Percentiles rank a stretch among this genome's conserved stretches.
Evolutionary conservation across 1,284 basidiomycete genomes (phyloP).

Genomic region (Trametes pubescens): DNA sequence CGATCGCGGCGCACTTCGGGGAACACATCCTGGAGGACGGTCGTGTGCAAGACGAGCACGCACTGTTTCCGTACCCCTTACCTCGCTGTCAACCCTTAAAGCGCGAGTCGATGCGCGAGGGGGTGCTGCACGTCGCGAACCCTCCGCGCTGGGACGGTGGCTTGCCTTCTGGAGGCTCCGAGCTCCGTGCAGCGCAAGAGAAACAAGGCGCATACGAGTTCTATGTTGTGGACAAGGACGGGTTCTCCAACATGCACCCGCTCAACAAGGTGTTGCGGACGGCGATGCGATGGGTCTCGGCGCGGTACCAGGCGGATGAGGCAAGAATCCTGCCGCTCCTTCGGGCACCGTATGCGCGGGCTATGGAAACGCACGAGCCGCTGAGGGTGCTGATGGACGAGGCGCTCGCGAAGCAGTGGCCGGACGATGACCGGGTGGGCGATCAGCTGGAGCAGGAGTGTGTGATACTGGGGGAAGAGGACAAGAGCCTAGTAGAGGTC

Average conservation of each 20-base stretch:
- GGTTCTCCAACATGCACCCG: neutral
- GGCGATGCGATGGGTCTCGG: constrained; percentile 3
- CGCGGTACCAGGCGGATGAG: constrained; percentile 5
- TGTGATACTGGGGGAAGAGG: neutral
- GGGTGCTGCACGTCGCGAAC: neutral
- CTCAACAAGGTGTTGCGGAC: constrained; percentile 8
- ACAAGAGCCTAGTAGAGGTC: neutral
- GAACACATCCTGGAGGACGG: neutral
- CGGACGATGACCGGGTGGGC: constrained; percentile 10
- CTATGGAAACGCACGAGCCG: constrained; percentile 10
- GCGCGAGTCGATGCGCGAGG: neutral
- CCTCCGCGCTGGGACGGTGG: neutral
- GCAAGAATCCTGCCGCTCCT: neutral
- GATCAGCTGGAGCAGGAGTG: constrained; percentile 2
- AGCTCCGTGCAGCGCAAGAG: neutral
- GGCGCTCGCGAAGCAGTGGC: constrained; percentile 2
- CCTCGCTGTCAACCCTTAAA: neutral
- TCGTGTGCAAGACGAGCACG: neutral
- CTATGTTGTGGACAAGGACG: constrained; percentile 3
- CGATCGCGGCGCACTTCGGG: constrained; percentile 7
- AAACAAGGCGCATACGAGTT: neutral
- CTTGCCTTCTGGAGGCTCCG: neutral
- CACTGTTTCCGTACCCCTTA: neutral
- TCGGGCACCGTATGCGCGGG: neutral
- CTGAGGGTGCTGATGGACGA: constrained; percentile 4